Base-by-base conservation (phyloP, 2,329 filamentous ascomycete species). In the Arthrobotrys pseudoclavata region DNA sequence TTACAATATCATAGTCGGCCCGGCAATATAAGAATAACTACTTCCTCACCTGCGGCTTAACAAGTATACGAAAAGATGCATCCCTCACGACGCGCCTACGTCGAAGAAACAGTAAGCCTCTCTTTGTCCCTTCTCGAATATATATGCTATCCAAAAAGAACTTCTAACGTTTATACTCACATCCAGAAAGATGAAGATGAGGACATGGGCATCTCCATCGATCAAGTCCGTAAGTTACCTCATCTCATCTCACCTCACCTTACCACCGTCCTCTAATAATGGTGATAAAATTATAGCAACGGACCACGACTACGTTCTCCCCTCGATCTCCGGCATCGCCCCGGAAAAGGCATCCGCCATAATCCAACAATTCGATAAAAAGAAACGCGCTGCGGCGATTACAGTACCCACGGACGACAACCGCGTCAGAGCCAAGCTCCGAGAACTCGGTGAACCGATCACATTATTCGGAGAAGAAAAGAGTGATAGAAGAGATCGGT, bases 381-480 rank as follows among this genome's bases (percentile, higher is more conserved):
- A 97, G 84, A 90, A 94, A 82, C 89, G 93, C 82, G 94, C 94
- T 10, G 94, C 94, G 18, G 91, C 92, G 10, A 92, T 98, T 81
- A 91, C 92, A 12, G 96, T 99, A 2, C 96, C 95, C 0, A 99
- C 96, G 68, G 94, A 97, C 83, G 96, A 99, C 86, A 90, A 88
- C 79, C 90, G 92, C 81, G 94, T 99, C 57, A 92, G 94, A 77
- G 87, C 90, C 42, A 90, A 89, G 80, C 87, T 98, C 75, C 90
- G 96, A 80, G 91, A 96, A 82, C 87, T 97, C 79, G 93, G 92
- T n/a, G 92, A 99, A 83, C 96, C 96, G 10, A 90, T 98, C 69
- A 99, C 95, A 0, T 87, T 98, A 0, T 99, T 99, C 80, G 96
- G 94, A 74, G 96, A 99, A 85, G 93, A 92, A 0, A 91, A 91